Evolutionary conservation across 352 stramenopile species (phyloP).

Genomic region (Phytophthora sansomeana): DNA sequence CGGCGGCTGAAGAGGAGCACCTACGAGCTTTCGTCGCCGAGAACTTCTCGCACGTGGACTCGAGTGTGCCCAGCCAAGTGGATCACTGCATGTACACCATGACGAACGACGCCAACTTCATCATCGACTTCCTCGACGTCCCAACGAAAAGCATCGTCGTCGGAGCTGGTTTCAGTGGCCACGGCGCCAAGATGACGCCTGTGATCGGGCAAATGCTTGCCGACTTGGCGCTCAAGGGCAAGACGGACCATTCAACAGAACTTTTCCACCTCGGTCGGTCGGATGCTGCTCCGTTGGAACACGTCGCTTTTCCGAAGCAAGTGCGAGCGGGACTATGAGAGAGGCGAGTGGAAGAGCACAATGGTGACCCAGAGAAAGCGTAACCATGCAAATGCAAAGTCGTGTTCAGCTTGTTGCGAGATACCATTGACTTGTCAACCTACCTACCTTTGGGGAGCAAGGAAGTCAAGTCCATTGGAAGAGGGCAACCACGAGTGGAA

Average conservation of each 20-base stretch:
- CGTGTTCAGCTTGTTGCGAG: conserved; percentile 10
- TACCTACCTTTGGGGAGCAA: conserved; percentile 2
- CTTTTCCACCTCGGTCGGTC: conserved; percentile 42
- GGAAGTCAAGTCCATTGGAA: background rate
- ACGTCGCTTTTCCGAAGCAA: conserved; percentile 17
- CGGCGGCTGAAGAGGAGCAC: conserved; percentile 23
- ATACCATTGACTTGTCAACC: conserved; percentile 1
- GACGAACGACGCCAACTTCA: conserved; percentile 78
- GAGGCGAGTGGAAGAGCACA: background rate
- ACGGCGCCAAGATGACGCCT: conserved; percentile 88
- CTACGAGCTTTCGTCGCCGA: conserved; percentile 49
- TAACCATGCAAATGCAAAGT: conserved; percentile 14
- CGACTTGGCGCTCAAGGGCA: conserved; percentile 65
- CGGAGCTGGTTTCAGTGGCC: conserved; percentile 79
- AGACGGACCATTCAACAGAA: conserved; percentile 55
- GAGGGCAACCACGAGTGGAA: background rate
- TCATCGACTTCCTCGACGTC: conserved; percentile 63
- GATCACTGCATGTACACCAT: conserved; percentile 89
- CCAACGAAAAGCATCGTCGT: conserved; percentile 63
- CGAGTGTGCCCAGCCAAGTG: conserved; percentile 45
- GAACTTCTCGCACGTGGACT: conserved; percentile 64
- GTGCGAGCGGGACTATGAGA: background rate
- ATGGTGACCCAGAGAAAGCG: background rate
- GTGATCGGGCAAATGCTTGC: conserved; percentile 83
- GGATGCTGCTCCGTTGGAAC: background rate